A percentile compares a stretch with the other conserved stretches of the same genome.
phyloP scores from a whole-genome alignment of 345 rosid species.

The Rhodamnia rubescens region DNA sequence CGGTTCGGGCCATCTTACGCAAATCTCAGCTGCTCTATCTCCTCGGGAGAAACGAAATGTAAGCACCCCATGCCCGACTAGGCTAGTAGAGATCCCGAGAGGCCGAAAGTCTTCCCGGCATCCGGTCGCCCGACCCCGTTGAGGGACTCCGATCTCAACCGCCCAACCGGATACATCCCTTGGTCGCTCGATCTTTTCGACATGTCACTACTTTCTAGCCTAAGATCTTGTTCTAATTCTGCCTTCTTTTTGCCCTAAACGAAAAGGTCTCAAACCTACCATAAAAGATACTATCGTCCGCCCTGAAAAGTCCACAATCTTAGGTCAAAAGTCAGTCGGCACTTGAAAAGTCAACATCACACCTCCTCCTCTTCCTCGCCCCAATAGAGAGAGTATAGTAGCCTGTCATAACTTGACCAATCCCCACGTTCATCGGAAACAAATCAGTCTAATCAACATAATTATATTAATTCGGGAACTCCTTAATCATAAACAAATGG shows the following conservation, averaged over 20 bases:
- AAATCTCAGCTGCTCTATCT: not conserved
- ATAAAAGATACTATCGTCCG: not conserved
- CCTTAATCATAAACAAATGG: not conserved
- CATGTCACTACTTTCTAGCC: not conserved
- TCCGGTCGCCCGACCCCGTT: not conserved
- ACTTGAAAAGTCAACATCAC: not conserved
- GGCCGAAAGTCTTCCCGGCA: not conserved
- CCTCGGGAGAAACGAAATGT: not conserved
- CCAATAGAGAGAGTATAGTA: not conserved
- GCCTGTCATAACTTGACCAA: not conserved
- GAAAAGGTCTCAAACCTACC: not conserved
- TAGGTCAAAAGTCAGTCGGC: not conserved
- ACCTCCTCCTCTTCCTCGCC: not conserved
- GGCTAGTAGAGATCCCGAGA: not conserved
- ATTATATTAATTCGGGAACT: not conserved
- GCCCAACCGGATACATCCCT: not conserved
- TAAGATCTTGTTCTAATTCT: not conserved
- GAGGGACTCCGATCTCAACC: not conserved
- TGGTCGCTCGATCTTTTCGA: not conserved
- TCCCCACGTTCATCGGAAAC: not conserved
- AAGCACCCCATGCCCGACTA: not conserved
- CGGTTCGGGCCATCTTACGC: not conserved
- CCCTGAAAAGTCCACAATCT: not conserved
- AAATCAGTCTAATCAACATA: not conserved
- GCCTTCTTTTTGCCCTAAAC: not conserved